These are phyloP conservation scores for Kappamyces sp. DNA, from an alignment of 192 early-diverging fungal species.

Conservation along the genomic window DNA sequence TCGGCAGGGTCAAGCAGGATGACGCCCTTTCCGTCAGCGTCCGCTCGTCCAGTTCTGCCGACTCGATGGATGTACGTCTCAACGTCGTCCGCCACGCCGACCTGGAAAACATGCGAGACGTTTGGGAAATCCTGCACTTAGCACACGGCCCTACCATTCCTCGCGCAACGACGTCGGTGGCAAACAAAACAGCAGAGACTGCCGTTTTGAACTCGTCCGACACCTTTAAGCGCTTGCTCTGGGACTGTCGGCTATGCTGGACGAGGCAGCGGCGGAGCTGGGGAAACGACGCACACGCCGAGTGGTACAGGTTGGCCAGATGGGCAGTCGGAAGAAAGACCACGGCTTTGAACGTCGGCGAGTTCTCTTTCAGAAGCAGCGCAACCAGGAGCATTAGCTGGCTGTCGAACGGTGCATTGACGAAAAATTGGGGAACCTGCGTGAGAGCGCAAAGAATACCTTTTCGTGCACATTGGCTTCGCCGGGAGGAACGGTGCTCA, in stretches of 20 bases:
- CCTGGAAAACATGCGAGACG: constrained; percentile 78
- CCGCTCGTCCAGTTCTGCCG: constrained; percentile 88
- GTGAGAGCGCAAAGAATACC: neutral
- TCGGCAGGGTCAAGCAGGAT: constrained; percentile 72
- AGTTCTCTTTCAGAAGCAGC: neutral
- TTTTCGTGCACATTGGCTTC: neutral
- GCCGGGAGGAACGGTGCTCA: neutral
- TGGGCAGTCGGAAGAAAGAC: constrained; percentile 80
- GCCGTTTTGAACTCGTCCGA: constrained; percentile 63
- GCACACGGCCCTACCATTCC: constrained; percentile 47
- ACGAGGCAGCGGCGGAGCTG: constrained; percentile 25
- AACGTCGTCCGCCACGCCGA: constrained; percentile 59
- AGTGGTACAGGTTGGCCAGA: constrained; percentile 49
- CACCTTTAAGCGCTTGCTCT: constrained; percentile 58
- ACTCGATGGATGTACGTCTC: constrained; percentile 89
- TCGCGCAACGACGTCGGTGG: constrained; percentile 88
- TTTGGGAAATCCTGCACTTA: constrained; percentile 66
- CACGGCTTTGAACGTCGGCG: constrained; percentile 60
- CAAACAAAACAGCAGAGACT: constrained; percentile 65
- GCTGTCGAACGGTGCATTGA: neutral
- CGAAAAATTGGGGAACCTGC: neutral
- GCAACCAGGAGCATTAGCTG: neutral
- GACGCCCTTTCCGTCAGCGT: constrained; percentile 74
- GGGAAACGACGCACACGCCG: constrained; percentile 31
- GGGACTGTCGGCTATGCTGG: constrained; percentile 65